A percentile compares a stretch with the other conserved stretches of the same genome.
These are phyloP conservation scores for Arachnomyces sp. DNA, from an alignment of 2,329 filamentous ascomycete genomes.

Conservation along the genomic window DNA sequence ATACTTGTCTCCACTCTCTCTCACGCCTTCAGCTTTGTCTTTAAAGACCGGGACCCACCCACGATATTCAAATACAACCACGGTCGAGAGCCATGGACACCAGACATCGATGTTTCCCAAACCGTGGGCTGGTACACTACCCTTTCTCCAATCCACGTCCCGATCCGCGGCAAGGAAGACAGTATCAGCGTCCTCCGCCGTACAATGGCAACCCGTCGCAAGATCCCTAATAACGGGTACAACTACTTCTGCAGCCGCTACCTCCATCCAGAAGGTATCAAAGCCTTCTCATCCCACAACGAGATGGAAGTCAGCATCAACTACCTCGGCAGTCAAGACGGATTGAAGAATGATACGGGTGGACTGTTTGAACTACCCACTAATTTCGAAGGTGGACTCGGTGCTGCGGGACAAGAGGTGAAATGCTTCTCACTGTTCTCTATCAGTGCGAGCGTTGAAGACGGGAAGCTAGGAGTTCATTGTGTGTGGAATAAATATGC, in stretches of 20 bases:
- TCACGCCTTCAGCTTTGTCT: constrained; percentile 37
- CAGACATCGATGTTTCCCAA: constrained; percentile 39
- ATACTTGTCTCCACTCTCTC: constrained; percentile 30
- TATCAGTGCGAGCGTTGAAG: too few relatives aligned
- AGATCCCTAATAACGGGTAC: constrained; percentile 23
- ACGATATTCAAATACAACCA: constrained; percentile 43
- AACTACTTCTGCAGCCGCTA: constrained; percentile 29
- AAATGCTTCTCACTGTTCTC: too few relatives aligned
- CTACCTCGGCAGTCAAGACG: constrained; percentile 20
- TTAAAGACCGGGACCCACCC: constrained; percentile 33
- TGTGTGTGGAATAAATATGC: too few relatives aligned
- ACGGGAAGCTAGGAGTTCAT: too few relatives aligned
- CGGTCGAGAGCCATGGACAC: constrained; percentile 39
- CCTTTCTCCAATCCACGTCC: constrained; percentile 36
- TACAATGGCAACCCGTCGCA: constrained; percentile 32
- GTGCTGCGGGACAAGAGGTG: too few relatives aligned
- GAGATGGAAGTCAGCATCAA: constrained; percentile 36
- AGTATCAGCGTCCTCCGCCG: constrained; percentile 25
- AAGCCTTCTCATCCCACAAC: constrained; percentile 28
- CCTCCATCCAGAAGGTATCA: constrained; percentile 20
- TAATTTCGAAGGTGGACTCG: too few relatives aligned
- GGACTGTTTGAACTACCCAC: too few relatives aligned
- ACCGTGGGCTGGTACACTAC: constrained; percentile 47
- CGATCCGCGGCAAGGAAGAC: constrained; percentile 16
- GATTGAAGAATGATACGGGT: too few relatives aligned